phyloP scores from a whole-genome alignment of 192 early-diverging fungal genomes.

The Umbelopsis isabellina region DNA sequence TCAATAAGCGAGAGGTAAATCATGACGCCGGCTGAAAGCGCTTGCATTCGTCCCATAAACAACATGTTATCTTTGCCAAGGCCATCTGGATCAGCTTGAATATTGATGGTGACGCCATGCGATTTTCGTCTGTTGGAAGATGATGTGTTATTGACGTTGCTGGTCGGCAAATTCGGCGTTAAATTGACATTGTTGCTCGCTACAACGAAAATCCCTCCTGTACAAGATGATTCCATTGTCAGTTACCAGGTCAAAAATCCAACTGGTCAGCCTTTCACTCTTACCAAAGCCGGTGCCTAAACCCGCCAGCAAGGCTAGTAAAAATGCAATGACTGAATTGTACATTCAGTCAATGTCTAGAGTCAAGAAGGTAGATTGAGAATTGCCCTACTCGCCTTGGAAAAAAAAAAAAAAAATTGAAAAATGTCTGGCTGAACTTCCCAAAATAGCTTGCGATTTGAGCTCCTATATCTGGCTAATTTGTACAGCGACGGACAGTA shows the following conservation, averaged over 20 bases:
- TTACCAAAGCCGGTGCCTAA: slow-evolving; percentile 15
- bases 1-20: slow-evolving; percentile 23
- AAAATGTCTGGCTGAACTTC: no score
- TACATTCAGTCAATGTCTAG: slow-evolving; percentile 15
- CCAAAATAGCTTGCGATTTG: no score
- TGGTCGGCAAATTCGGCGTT: not conserved
- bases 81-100: slow-evolving; percentile 1
- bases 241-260: not conserved
- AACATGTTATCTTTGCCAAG: slow-evolving; percentile 17
- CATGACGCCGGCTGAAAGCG: slow-evolving; percentile 23
- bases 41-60: slow-evolving; percentile 30
- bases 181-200: not conserved
- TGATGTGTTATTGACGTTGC: not conserved
- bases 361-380: no score
- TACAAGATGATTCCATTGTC: not conserved
- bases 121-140: slow-evolving; percentile 14
- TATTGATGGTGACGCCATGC: slow-evolving; percentile 23
- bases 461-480: no score
- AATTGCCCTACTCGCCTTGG: no score
- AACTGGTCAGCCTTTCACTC: not conserved
- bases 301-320: slow-evolving; percentile 1
- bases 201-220: slow-evolving; percentile 15
- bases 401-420: no score
- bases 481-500: no score
- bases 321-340: slow-evolving; percentile 17